Base-by-base conservation (phyloP, 2,329 filamentous ascomycete species). In the Cladosporium phlei region DNA sequence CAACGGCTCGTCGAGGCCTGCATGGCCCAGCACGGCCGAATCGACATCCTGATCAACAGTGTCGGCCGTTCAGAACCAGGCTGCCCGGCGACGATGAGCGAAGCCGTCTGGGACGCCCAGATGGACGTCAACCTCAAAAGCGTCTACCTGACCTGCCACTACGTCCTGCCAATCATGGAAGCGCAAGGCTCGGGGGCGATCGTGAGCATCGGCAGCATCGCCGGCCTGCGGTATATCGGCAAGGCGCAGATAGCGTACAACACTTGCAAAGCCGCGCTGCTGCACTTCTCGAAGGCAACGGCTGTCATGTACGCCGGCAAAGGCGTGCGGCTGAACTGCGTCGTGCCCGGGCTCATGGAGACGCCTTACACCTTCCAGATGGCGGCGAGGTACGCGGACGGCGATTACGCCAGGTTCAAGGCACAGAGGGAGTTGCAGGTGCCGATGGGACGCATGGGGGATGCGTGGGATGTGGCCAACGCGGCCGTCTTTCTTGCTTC, bases 231-330 rank as follows among this genome's bases (percentile, higher is more conserved):
- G 0, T 78, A 79, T 61, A 66, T 74, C 53, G 59, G 66, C 28
- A 75, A 75, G 51, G 69, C 71, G 4, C 77, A 80, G 55, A 67
- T 80, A 1, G 77, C 71, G 0, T 79, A 80, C 54, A 73, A 72
- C 66, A 83, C 85, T 14, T 86, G 83, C 67, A 90, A 90, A 76
- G 85, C 86, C 5, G 86, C 82, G 58, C 82, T 88, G 33, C 78
- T 88, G 56, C 83, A 87, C 65, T 78, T 89, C 47, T 83, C 80
- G 66, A 87, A 86, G 72, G 87, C 84, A 2, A 79, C 91, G 11
- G 86, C 85, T 34, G 85, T 79, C 1, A 71, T 76, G 0, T 78
- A 78, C 53, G 74, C 74, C 0, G 40, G 59, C 42, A 47, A 55
- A 34, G 67, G 69, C 0, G 68, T 79, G 3, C 59, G 76, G 14